Evolutionary conservation across 164 flowering plant genomes (phyloP).

Genomic region (Macadamia tetraphylla): DNA sequence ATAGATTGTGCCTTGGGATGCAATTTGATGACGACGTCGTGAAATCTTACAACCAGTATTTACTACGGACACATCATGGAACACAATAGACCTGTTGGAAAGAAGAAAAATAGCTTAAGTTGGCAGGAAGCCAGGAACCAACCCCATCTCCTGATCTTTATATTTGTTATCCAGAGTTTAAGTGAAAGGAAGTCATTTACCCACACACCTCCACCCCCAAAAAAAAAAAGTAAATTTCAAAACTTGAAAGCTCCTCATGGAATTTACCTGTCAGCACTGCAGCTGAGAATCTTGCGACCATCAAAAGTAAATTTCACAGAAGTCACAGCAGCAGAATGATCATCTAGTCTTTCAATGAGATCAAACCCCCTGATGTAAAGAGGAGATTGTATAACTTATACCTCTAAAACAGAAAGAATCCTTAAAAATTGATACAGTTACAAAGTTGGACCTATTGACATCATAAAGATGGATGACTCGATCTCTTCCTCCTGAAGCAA

Average conservation of each 20-base stretch:
- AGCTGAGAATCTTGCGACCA: conserved; percentile 52
- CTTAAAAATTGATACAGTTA: not conserved
- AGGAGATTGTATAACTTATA: conserved; percentile 2
- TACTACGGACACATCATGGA: conserved; percentile 41
- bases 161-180: not conserved
- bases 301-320: conserved; percentile 40
- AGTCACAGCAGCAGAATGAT: conserved; percentile 69
- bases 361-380: conserved; percentile 47
- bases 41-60: conserved; percentile 27
- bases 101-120: conserved; percentile 3
- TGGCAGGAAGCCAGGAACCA: not conserved
- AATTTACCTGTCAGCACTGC: conserved; percentile 66
- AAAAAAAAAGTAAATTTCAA: too few relatives aligned
- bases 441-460: conserved; percentile 42
- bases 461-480: conserved; percentile 55
- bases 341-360: conserved; percentile 51
- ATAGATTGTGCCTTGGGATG: conserved; percentile 51
- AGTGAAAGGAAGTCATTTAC: too few relatives aligned
- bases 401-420: not conserved
- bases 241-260: not conserved
- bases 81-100: conserved; percentile 44
- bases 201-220: too few relatives aligned
- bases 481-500: conserved; percentile 71
- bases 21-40: conserved; percentile 38
- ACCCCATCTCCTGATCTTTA: not conserved